Evolutionary conservation across 2,329 filamentous ascomycete genomes (phyloP).

Genomic region (Xylariales sp.): DNA sequence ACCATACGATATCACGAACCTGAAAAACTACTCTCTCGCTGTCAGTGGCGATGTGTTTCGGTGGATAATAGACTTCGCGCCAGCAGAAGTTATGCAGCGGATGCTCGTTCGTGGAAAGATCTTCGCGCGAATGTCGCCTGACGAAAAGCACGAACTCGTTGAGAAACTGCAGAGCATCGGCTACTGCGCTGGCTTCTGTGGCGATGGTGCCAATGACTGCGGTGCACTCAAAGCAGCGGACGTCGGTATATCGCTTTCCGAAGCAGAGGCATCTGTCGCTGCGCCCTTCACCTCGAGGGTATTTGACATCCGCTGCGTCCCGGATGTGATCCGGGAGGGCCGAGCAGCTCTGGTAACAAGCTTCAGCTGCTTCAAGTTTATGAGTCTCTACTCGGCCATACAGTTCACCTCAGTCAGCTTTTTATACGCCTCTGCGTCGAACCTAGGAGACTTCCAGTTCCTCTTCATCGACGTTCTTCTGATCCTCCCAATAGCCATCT

Average conservation of each 20-base stretch:
- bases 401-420: conserved; percentile 98
- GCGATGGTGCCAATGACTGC: conserved; percentile 96
- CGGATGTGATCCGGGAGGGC: conserved; percentile 87
- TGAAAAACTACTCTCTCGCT: conserved; percentile 82
- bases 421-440: conserved; percentile 87
- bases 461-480: conserved; percentile 90
- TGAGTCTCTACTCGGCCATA: conserved; percentile 98
- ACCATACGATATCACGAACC: conserved; percentile 76
- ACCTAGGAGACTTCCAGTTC: conserved; percentile 95
- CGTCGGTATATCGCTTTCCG: conserved; percentile 93
- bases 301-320: conserved; percentile 95
- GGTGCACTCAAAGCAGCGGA: conserved; percentile 95
- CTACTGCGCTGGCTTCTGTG: conserved; percentile 94
- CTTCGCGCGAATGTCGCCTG: conserved; percentile 96
- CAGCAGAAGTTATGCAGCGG: conserved; percentile 70
- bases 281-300: conserved; percentile 93
- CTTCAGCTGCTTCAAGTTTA: conserved; percentile 99
- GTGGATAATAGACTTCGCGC: conserved; percentile 90
- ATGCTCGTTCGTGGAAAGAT: conserved; percentile 91
- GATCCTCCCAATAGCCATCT: conserved; percentile 93
- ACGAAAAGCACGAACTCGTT: conserved; percentile 96
- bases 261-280: conserved; percentile 96
- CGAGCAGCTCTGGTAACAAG: conserved; percentile 94
- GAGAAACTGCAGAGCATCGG: conserved; percentile 96
- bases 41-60: conserved; percentile 92